Evolutionary conservation across 1,139 yeast species (phyloP).

Genomic region (Zygoascus hellenicus): DNA sequence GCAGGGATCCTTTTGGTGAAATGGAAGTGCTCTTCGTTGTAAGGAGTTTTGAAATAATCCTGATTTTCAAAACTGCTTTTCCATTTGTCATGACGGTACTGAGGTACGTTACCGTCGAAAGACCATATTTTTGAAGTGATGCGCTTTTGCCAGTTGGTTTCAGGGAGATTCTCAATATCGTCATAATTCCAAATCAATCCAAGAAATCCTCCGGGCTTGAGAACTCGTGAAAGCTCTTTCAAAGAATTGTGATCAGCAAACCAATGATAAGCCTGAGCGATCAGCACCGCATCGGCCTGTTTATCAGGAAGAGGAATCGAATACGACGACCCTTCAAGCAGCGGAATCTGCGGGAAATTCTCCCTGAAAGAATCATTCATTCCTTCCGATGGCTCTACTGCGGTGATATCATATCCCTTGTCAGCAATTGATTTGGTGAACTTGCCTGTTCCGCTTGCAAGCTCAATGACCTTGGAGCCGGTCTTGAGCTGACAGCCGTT

Average conservation of each 20-base stretch:
- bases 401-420: conserved; percentile 43
- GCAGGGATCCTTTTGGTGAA: conserved; percentile 25
- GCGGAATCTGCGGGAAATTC: conserved; percentile 45
- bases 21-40: conserved; percentile 33
- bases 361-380: conserved; percentile 47
- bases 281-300: conserved; percentile 46
- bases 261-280: conserved; percentile 70
- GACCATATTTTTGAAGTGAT: conserved; percentile 31
- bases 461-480: conserved; percentile 41
- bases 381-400: conserved; percentile 57
- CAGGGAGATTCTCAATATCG: conserved; percentile 29
- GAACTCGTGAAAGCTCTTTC: conserved; percentile 47
- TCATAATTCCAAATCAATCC: conserved; percentile 64
- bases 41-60: conserved; percentile 33
- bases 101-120: conserved; percentile 46
- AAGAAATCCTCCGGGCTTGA: conserved; percentile 47
- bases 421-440: conserved; percentile 47
- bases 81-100: conserved; percentile 49
- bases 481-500: conserved; percentile 34
- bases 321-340: conserved; percentile 44
- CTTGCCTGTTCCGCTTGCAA: conserved; percentile 65
- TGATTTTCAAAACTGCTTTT: conserved; percentile 35
- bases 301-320: conserved; percentile 43
- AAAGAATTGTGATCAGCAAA: conserved; percentile 49
- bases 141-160: conserved; percentile 32